Percentiles rank a stretch among this genome's conserved stretches.
phyloP scores from a whole-genome alignment of 2,329 filamentous ascomycete genomes.

The Ceratocystis variospora region DNA sequence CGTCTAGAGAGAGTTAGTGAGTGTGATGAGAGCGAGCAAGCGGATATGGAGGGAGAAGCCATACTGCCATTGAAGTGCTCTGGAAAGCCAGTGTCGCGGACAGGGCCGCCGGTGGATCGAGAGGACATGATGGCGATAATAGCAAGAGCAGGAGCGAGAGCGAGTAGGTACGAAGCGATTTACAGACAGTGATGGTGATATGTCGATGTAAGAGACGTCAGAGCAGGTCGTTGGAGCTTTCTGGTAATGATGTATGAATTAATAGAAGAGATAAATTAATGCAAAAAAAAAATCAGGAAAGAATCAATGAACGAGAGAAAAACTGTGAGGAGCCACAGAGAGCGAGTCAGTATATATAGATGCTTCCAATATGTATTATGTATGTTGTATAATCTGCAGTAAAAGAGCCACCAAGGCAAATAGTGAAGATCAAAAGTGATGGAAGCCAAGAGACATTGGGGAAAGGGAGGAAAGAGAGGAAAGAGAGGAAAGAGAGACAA shows the following conservation, averaged over 20 bases:
- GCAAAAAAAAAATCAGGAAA: too few relatives aligned
- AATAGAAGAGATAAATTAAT: too few relatives aligned
- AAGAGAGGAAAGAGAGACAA: constrained; percentile 1
- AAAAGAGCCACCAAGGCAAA: not conserved
- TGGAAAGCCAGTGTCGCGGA: constrained; percentile 38
- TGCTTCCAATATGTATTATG: too few relatives aligned
- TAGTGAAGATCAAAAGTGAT: not conserved
- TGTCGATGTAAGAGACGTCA: too few relatives aligned
- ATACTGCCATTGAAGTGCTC: constrained; percentile 36
- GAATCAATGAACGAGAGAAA: too few relatives aligned
- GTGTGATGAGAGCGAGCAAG: not conserved
- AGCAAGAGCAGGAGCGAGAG: not conserved
- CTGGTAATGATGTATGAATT: too few relatives aligned
- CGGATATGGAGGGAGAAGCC: constrained; percentile 19
- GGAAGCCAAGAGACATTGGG: constrained; percentile 4
- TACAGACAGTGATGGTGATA: too few relatives aligned
- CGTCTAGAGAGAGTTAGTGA: constrained; percentile 25
- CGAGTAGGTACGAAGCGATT: not conserved
- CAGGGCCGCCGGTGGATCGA: constrained; percentile 21
- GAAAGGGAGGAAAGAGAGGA: not conserved
- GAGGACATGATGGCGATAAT: constrained; percentile 20
- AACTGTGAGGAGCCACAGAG: too few relatives aligned
- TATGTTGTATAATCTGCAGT: not conserved
- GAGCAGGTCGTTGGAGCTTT: too few relatives aligned
- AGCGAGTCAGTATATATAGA: not conserved